Evolutionary conservation across 805 yeast genomes (phyloP).

Genomic region (Candida corydali): DNA sequence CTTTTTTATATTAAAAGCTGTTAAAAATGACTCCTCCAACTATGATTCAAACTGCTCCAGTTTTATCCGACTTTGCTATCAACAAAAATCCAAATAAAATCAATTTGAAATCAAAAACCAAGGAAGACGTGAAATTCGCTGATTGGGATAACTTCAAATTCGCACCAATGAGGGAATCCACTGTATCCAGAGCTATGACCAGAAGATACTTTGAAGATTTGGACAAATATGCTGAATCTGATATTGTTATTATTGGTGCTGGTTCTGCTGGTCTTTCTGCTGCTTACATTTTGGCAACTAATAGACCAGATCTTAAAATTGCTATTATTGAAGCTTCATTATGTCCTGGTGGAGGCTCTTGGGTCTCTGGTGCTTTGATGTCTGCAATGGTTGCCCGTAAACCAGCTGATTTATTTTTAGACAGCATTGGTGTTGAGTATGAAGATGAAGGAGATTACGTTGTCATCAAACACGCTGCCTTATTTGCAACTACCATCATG

Average conservation of each 20-base stretch:
- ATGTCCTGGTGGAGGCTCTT: slow-evolving; percentile 79
- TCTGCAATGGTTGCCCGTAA: slow-evolving; percentile 78
- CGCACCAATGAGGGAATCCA: slow-evolving; percentile 71
- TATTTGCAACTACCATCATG: slow-evolving; percentile 66
- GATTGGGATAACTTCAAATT: slow-evolving; percentile 70
- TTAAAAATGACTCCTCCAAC: slow-evolving; percentile 32
- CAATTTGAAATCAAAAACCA: slow-evolving; percentile 17
- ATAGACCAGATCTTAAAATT: slow-evolving; percentile 71
- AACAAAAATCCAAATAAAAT: slow-evolving; percentile 8
- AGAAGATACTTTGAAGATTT: slow-evolving; percentile 66
- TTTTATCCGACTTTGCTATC: slow-evolving; percentile 4
- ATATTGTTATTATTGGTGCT: slow-evolving; percentile 72
- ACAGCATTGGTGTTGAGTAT: slow-evolving; percentile 59
- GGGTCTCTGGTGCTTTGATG: slow-evolving; percentile 74
- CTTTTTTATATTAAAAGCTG: too few species aligned
- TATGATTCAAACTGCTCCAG: slow-evolving; percentile 17
- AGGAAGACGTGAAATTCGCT: slow-evolving; percentile 26
- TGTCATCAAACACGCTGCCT: slow-evolving; percentile 77
- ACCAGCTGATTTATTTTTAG: slow-evolving; percentile 68
- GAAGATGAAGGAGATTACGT: slow-evolving; percentile 81
- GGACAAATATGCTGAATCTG: slow-evolving; percentile 72
- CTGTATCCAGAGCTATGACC: slow-evolving; percentile 80
- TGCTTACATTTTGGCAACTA: slow-evolving; percentile 67
- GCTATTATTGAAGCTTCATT: slow-evolving; percentile 72
- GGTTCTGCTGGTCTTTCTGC: slow-evolving; percentile 76